Conservation (phyloP, 768 basidiomycete genomes). For the Termitomyces sp. region DNA sequence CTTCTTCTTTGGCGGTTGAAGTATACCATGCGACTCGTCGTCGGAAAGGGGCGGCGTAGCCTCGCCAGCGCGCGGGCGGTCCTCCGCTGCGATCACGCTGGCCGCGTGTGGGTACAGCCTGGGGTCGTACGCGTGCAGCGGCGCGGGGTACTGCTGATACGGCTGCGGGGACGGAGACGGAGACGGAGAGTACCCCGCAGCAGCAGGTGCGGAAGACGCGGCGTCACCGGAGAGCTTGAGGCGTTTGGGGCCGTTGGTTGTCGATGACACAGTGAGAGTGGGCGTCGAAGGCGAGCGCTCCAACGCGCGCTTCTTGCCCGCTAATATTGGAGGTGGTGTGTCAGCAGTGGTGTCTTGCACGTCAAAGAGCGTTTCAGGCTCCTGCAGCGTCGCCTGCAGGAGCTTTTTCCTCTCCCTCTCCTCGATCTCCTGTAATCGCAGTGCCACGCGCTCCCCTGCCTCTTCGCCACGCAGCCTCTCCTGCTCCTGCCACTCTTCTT, state of each 20-base stretch:
- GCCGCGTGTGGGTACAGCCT: conserved; percentile 30
- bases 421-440: not conserved
- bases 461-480: conserved; percentile 4
- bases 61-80: conserved; percentile 11
- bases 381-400: too few relatives aligned
- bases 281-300: conserved; percentile 6
- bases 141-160: conserved; percentile 26
- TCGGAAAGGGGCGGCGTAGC: conserved; percentile 8
- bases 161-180: too few relatives aligned
- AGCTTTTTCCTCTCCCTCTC: not conserved
- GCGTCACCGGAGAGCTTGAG: conserved; percentile 1
- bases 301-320: conserved; percentile 10
- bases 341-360: too few relatives aligned
- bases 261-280: not conserved
- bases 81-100: conserved; percentile 20
- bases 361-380: too few relatives aligned
- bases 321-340: not conserved
- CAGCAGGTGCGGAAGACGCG: not conserved
- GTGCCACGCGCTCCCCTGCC: not conserved
- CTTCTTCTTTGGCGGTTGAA: conserved; percentile 12
- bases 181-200: too few relatives aligned
- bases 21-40: conserved; percentile 14
- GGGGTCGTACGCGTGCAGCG: conserved; percentile 28
- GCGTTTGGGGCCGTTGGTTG: conserved; percentile 6
- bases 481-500: conserved; percentile 6